phyloP scores from a whole-genome alignment of 108 stramenopile genomes.

The Epipyxis sp. region DNA sequence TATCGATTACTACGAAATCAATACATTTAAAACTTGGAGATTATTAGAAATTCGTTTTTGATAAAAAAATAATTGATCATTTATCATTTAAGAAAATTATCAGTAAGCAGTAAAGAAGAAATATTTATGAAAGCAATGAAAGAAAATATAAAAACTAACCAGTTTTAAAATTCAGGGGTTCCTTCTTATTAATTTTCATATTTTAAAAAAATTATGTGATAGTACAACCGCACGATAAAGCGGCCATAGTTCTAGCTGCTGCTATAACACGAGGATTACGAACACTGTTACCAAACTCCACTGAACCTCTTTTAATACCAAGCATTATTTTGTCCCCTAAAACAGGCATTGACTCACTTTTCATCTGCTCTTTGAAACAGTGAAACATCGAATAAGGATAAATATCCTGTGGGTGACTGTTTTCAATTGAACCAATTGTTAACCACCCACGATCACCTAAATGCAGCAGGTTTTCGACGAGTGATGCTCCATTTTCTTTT shows the following conservation, averaged over 20 bases:
- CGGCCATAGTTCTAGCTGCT: no score
- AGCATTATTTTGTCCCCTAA: background rate
- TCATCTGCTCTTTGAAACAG: background rate
- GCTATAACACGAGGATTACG: background rate
- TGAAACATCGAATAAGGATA: conserved; percentile 13
- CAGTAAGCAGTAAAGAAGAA: no score
- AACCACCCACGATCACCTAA: conserved; percentile 16
- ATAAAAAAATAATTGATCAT: no score
- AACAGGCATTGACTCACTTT: background rate
- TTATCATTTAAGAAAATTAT: no score
- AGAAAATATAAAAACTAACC: no score
- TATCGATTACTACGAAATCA: no score
- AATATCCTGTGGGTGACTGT: conserved; percentile 6
- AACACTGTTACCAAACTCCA: background rate
- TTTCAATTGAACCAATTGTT: background rate
- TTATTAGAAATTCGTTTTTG: no score
- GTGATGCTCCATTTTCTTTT: no score
- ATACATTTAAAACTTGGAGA: no score
- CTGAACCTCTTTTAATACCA: background rate
- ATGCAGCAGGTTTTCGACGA: conserved; percentile 20
- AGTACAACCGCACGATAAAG: no score
- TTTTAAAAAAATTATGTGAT: no score
- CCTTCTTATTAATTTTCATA: background rate
- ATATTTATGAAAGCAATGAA: no score
- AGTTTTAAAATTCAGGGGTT: background rate